Percentiles rank a stretch among this genome's conserved stretches.
phyloP scores from a whole-genome alignment of 257 asterid species.

The Oldenlandia corymbosa region DNA sequence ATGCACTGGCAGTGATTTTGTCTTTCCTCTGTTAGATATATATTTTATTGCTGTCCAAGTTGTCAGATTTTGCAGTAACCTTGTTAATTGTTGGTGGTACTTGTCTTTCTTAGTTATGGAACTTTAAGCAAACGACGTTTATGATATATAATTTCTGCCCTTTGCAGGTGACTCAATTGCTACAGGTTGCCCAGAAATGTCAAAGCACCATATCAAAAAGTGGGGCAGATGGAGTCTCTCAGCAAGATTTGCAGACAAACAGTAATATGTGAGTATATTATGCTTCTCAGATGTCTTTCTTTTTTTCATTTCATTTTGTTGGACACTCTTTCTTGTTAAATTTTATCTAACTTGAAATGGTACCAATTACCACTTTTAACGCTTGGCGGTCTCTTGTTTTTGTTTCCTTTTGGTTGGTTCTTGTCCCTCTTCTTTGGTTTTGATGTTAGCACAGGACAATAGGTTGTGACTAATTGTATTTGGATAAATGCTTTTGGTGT shows the following conservation, averaged over 20 bases:
- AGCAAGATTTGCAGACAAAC: constrained; percentile 81
- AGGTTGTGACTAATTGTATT: neutral
- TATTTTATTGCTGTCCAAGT: too few relatives aligned
- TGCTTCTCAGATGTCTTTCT: neutral
- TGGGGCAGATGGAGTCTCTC: constrained; percentile 82
- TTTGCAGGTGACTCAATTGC: constrained; percentile 79
- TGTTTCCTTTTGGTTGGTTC: neutral
- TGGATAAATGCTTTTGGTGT: too few relatives aligned
- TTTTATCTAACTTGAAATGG: neutral
- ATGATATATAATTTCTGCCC: neutral
- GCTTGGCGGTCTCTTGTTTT: neutral
- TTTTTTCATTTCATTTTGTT: neutral
- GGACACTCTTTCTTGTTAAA: too few relatives aligned
- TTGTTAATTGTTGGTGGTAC: too few relatives aligned
- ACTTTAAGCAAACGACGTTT: too few relatives aligned
- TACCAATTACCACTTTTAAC: neutral
- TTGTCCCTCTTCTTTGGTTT: neutral
- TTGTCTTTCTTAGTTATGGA: neutral
- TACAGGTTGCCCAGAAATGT: constrained; percentile 97
- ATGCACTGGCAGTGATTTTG: too few relatives aligned
- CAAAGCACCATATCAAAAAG: constrained; percentile 81
- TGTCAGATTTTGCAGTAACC: too few relatives aligned
- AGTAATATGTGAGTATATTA: constrained; percentile 66
- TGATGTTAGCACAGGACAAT: neutral
- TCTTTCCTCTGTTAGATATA: too few relatives aligned